Conservation (phyloP, 106 monocot genomes). For the Xerophyta viscosa region DNA sequence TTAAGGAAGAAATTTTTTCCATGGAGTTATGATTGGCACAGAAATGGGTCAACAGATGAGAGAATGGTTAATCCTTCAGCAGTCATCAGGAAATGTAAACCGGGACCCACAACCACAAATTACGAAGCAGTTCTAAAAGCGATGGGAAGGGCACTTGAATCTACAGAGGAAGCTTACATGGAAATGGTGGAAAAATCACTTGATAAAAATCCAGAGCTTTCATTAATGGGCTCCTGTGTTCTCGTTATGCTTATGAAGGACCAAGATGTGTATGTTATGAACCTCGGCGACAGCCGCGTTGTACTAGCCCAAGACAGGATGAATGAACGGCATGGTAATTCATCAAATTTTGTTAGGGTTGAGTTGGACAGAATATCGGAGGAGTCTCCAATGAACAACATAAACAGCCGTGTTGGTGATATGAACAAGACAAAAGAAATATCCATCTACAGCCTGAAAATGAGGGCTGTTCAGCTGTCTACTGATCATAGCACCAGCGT, state of each 20-base stretch:
- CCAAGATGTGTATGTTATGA: conserved; percentile 97
- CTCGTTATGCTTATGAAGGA: conserved; percentile 99
- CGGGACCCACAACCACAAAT: conserved; percentile 69
- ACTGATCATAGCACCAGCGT: conserved; percentile 80
- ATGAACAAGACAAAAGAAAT: conserved; percentile 64
- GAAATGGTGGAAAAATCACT: conserved; percentile 76
- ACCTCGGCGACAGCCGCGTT: conserved; percentile 90
- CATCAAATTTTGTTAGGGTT: conserved; percentile 45
- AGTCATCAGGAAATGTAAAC: conserved; percentile 62
- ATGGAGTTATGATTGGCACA: conserved; percentile 95
- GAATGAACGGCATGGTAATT: conserved; percentile 22
- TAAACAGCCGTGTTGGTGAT: conserved; percentile 32
- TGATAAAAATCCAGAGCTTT: conserved; percentile 88
- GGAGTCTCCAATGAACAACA: conserved; percentile 85
- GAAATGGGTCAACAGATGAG: conserved; percentile 47
- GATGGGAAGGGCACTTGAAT: conserved; percentile 66
- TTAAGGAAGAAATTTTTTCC: conserved; percentile 79
- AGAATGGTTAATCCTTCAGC: conserved; percentile 17
- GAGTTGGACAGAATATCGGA: conserved; percentile 94
- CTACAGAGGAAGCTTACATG: conserved; percentile 85
- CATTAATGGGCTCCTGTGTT: conserved; percentile 97
- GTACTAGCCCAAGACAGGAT: conserved; percentile 79
- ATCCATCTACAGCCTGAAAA: conserved; percentile 58
- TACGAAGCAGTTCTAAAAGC: conserved; percentile 81
- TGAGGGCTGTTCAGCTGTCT: conserved; percentile 79